phyloP scores from a whole-genome alignment of 2,329 filamentous ascomycete species.

The Sclerotiophoma versabilis region DNA sequence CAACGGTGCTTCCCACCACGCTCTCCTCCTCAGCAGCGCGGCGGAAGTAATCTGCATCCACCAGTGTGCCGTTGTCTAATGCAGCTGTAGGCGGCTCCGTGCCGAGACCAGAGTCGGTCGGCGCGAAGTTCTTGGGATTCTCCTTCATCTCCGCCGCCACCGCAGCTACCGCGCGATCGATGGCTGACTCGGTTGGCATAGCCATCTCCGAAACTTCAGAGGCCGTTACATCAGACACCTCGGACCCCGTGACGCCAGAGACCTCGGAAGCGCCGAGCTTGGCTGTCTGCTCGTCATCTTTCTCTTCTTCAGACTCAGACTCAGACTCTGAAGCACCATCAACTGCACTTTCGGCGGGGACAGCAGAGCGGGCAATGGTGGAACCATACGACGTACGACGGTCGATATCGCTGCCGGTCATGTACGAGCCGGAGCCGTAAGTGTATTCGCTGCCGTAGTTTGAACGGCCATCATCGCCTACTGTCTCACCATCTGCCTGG shows the following conservation, averaged over 20 bases:
- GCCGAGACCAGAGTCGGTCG: slow-evolving; percentile 49
- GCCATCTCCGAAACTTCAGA: slow-evolving; percentile 30
- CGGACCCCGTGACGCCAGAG: slow-evolving; percentile 27
- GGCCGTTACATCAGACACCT: slow-evolving; percentile 14
- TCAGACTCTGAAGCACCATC: slow-evolving; percentile 42
- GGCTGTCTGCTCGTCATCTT: slow-evolving; percentile 40
- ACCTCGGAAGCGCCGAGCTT: slow-evolving; percentile 37
- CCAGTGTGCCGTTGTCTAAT: slow-evolving; percentile 28
- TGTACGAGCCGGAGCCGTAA: slow-evolving; percentile 58
- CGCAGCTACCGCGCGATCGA: slow-evolving; percentile 39
- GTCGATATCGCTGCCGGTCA: slow-evolving; percentile 55
- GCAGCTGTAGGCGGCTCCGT: slow-evolving; percentile 47
- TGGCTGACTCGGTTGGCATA: slow-evolving; percentile 43
- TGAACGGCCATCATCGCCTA: slow-evolving; percentile 46
- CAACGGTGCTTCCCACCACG: slow-evolving; percentile 47
- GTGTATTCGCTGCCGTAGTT: slow-evolving; percentile 56
- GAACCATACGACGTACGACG: slow-evolving; percentile 55
- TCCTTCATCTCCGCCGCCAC: slow-evolving; percentile 41
- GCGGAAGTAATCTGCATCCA: slow-evolving; percentile 47
- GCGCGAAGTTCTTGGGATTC: slow-evolving; percentile 31
- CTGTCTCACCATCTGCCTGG: slow-evolving; percentile 45
- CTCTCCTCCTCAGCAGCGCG: slow-evolving; percentile 48
- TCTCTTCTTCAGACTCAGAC: slow-evolving; percentile 32
- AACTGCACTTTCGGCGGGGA: slow-evolving; percentile 38
- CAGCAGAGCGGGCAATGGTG: slow-evolving; percentile 41